phyloP scores from a whole-genome alignment of 768 basidiomycete genomes.

The Phlebiopsis flavidoalba region DNA sequence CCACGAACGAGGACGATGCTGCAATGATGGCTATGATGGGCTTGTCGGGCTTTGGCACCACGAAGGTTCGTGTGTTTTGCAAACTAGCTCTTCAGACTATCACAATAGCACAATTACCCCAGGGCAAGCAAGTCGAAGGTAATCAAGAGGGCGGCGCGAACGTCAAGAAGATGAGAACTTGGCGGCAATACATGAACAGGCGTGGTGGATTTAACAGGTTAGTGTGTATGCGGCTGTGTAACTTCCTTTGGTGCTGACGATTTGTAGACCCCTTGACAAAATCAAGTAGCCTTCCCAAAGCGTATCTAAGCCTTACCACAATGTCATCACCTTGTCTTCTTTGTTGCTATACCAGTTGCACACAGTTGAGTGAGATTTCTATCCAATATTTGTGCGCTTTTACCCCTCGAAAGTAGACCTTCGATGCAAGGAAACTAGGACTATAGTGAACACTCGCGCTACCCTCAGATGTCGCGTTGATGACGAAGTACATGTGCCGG shows the following conservation, averaged over 20 bases:
- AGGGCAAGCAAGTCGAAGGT: constrained; percentile 79
- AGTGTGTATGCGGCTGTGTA: constrained; percentile 9
- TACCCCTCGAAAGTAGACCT: too few relatives aligned
- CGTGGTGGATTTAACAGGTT: constrained; percentile 85
- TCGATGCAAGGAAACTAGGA: too few relatives aligned
- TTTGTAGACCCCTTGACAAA: constrained; percentile 81
- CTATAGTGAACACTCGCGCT: too few relatives aligned
- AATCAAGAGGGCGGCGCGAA: constrained; percentile 70
- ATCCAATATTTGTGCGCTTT: background rate
- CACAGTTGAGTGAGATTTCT: constrained; percentile 17
- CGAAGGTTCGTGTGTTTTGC: constrained; percentile 54
- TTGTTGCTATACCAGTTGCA: background rate
- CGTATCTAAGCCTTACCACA: background rate
- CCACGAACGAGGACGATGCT: constrained; percentile 62
- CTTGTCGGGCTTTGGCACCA: constrained; percentile 76
- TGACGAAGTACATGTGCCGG: too few relatives aligned
- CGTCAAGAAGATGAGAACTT: constrained; percentile 81
- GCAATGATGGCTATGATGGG: constrained; percentile 93
- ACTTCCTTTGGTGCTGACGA: constrained; percentile 9
- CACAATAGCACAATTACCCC: background rate
- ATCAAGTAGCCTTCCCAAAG: constrained; percentile 62
- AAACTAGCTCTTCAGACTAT: background rate
- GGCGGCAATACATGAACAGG: constrained; percentile 99
- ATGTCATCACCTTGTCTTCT: background rate
- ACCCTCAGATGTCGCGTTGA: too few relatives aligned